Conservation (phyloP, 495 filamentous ascomycete species). For the Aspergillus hancockii region DNA sequence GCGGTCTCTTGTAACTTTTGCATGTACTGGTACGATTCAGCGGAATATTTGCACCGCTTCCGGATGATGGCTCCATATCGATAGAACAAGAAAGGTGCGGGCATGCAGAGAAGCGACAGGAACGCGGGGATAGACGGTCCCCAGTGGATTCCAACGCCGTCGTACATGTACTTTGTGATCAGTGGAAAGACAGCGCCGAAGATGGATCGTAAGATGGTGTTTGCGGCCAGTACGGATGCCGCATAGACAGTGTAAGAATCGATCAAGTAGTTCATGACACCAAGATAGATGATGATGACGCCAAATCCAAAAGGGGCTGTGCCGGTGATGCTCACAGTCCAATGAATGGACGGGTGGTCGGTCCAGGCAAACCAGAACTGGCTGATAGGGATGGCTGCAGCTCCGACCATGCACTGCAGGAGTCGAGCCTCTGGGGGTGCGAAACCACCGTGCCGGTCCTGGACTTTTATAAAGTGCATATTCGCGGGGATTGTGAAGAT, state of each 20-base stretch:
- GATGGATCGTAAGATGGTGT: conserved; percentile 58
- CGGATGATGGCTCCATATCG: conserved; percentile 63
- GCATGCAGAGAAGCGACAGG: conserved; percentile 64
- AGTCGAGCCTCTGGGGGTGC: conserved; percentile 42
- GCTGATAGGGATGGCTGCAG: conserved; percentile 35
- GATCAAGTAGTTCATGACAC: conserved; percentile 69
- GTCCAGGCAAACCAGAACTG: conserved; percentile 65
- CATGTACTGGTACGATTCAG: conserved; percentile 33
- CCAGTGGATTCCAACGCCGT: conserved; percentile 67
- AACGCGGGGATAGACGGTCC: conserved; percentile 69
- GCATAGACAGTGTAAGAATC: conserved; percentile 73
- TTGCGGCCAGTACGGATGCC: conserved; percentile 70
- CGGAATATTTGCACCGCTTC: conserved; percentile 64
- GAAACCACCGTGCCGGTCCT: conserved; percentile 22
- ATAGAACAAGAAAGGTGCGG: conserved; percentile 71
- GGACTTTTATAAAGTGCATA: conserved; percentile 32
- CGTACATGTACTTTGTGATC: conserved; percentile 70
- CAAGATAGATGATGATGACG: conserved; percentile 64
- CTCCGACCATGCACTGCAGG: conserved; percentile 34
- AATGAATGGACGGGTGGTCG: conserved; percentile 61
- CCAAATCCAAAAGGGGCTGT: conserved; percentile 66
- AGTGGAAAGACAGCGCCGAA: conserved; percentile 75
- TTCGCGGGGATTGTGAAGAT: conserved; percentile 36
- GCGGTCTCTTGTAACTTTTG: neutral
- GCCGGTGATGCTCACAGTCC: conserved; percentile 58